These are phyloP conservation scores for Bauhinia variegata DNA, from an alignment of 306 rosid genomes.

Conservation along the genomic window DNA sequence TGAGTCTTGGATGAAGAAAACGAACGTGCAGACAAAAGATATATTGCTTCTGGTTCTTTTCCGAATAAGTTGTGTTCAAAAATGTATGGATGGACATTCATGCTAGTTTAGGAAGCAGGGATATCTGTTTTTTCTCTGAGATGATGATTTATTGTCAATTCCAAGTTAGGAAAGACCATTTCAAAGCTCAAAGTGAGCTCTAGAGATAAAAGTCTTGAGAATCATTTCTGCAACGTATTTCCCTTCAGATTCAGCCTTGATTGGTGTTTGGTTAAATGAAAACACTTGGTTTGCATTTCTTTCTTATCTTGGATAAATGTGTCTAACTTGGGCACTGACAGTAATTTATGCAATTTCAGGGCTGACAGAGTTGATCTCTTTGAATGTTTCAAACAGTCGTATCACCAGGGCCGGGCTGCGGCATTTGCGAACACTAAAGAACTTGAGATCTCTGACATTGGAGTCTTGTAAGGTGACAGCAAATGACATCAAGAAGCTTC, in stretches of 20 bases:
- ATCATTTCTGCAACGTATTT: neutral
- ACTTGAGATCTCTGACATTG: constrained; percentile 79
- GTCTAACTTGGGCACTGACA: neutral
- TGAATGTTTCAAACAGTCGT: constrained; percentile 75
- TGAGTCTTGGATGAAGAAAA: too few species aligned
- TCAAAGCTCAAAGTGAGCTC: neutral
- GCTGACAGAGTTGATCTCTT: constrained; percentile 71
- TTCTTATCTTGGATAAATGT: neutral
- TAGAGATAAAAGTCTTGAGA: neutral
- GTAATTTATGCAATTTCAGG: constrained; percentile 57
- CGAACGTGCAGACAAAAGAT: too few species aligned
- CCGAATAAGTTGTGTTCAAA: too few species aligned
- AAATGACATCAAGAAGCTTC: constrained; percentile 75
- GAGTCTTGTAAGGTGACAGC: constrained; percentile 86
- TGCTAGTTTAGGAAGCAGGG: too few species aligned
- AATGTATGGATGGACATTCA: too few species aligned
- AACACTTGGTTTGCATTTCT: constrained; percentile 14
- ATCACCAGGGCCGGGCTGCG: constrained; percentile 69
- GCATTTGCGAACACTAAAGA: constrained; percentile 80
- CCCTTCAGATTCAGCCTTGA: too few species aligned
- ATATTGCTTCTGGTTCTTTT: neutral
- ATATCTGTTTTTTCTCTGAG: neutral
- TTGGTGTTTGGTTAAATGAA: neutral
- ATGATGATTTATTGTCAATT: neutral
- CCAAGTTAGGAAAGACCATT: neutral